phyloP scores from a whole-genome alignment of 129 eudicot species.

The Gnaphalium uliginosum region DNA sequence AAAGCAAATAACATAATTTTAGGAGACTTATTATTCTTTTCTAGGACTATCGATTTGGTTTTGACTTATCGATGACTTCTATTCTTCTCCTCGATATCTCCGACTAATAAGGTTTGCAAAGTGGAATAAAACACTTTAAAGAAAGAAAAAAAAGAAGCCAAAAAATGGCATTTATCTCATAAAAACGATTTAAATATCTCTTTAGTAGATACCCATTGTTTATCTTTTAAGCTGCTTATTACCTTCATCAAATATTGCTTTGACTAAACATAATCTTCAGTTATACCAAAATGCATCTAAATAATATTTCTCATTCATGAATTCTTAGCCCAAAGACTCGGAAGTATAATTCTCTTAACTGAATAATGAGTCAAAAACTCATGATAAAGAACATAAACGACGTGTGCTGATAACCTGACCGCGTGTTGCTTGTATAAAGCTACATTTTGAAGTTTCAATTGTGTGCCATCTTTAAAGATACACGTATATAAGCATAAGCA shows the following conservation, averaged over 20 bases:
- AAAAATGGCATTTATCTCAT: not conserved
- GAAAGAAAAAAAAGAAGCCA: not conserved
- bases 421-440: too few species aligned
- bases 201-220: not conserved
- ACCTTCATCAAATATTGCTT: not conserved
- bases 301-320: not conserved
- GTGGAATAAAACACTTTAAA: not conserved
- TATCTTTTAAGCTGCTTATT: too few species aligned
- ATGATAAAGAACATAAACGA: too few species aligned
- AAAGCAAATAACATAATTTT: too few species aligned
- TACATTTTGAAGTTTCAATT: too few species aligned
- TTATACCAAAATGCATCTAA: not conserved
- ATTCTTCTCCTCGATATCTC: slow-evolving; percentile 14
- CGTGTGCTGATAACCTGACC: too few species aligned
- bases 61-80: slow-evolving; percentile 3
- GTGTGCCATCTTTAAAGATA: too few species aligned
- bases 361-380: too few species aligned
- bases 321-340: too few species aligned
- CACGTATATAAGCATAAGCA: too few species aligned
- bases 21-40: too few species aligned
- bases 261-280: not conserved
- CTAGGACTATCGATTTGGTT: not conserved
- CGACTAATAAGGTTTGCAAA: not conserved
- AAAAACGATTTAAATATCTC: not conserved
- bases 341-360: too few species aligned